Conservation (phyloP, 306 rosid genomes). For the Gastrolobium bilobum region DNA sequence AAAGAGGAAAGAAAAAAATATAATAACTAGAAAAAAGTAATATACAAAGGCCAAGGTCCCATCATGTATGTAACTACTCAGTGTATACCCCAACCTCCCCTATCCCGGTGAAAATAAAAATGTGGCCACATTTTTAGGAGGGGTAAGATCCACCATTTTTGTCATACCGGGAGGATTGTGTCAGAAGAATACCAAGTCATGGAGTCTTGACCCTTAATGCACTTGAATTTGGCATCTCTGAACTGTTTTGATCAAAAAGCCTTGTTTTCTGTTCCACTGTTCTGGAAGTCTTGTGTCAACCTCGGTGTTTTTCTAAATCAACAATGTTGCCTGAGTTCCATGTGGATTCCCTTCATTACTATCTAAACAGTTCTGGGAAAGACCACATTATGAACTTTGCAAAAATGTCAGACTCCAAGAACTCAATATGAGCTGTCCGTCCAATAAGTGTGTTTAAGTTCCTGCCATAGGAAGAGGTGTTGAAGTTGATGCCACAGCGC, state of each 20-base stretch:
- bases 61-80: conserved; percentile 2
- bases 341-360: conserved; percentile 26
- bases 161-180: neutral
- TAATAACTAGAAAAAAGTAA: conserved; percentile 4
- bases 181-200: conserved; percentile 18
- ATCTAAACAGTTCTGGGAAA: conserved; percentile 87
- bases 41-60: conserved; percentile 43
- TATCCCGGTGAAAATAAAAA: neutral
- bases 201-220: conserved; percentile 27
- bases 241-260: conserved; percentile 27
- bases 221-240: conserved; percentile 26
- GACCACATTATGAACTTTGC: conserved; percentile 97
- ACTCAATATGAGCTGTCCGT: conserved; percentile 93
- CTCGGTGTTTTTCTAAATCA: conserved; percentile 17
- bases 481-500: conserved; percentile 92
- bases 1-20: neutral
- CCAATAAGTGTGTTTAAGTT: conserved; percentile 87
- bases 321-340: conserved; percentile 4
- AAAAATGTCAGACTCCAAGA: conserved; percentile 87
- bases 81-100: neutral
- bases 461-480: conserved; percentile 81
- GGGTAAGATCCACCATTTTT: neutral
- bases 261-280: conserved; percentile 22
- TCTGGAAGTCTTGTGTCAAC: conserved; percentile 26
- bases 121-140: conserved; percentile 2